Percentiles rank a stretch among this genome's conserved stretches.
Evolutionary conservation across 495 filamentous ascomycete genomes (phyloP).

Genomic region (Copromyces sp.): DNA sequence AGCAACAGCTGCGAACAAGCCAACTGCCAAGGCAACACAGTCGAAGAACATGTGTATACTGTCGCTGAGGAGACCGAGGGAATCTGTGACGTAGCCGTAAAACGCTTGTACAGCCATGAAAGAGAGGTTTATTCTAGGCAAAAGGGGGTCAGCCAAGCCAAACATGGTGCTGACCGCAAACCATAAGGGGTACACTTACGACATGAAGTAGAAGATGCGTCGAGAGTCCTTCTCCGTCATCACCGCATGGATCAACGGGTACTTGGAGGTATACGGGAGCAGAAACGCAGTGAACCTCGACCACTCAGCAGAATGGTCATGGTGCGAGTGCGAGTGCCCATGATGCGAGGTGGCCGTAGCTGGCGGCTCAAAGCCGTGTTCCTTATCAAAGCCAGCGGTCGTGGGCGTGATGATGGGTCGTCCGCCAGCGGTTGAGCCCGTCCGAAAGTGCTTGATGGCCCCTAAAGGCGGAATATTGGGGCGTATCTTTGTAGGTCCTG

Average conservation of each 20-base stretch:
- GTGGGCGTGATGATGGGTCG: conserved; percentile 22
- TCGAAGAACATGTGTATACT: conserved; percentile 99
- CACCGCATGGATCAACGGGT: conserved; percentile 73
- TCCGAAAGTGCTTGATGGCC: conserved; percentile 18
- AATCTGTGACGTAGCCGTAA: conserved; percentile 88
- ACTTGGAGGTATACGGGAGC: conserved; percentile 52
- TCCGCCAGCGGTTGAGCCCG: conserved; percentile 23
- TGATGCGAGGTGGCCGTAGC: conserved; percentile 8
- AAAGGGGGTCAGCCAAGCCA: conserved; percentile 10
- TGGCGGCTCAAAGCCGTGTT: conserved; percentile 19
- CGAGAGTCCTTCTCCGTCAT: conserved; percentile 87
- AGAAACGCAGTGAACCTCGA: conserved; percentile 58
- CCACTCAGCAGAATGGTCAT: conserved; percentile 24
- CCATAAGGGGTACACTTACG: conserved; percentile 37
- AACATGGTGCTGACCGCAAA: neutral
- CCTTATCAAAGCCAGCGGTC: conserved; percentile 14
- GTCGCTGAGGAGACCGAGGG: conserved; percentile 86
- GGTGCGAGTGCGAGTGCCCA: conserved; percentile 17
- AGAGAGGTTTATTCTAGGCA: conserved; percentile 68
- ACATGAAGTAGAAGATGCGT: conserved; percentile 95
- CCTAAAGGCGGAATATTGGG: conserved; percentile 16
- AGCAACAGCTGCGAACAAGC: conserved; percentile 89
- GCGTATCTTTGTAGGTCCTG: neutral
- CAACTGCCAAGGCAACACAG: conserved; percentile 83
- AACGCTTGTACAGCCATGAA: conserved; percentile 95